Conservation (phyloP, 1,284 basidiomycete species). For the Marasmius oreades region DNA sequence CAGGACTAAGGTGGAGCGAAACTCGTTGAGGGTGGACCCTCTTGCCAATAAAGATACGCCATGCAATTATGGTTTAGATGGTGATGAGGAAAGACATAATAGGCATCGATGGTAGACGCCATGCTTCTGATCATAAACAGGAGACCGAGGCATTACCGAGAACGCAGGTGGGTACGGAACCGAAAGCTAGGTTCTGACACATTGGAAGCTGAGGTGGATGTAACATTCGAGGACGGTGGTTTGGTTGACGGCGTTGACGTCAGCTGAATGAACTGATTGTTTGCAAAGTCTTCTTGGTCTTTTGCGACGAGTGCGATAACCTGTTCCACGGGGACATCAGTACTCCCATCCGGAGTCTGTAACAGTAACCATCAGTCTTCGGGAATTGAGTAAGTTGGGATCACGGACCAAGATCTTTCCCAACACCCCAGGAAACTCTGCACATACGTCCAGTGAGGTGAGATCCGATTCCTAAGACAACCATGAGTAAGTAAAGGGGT, state of each 20-base stretch:
- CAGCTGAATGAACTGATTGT: not conserved
- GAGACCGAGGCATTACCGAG: no score
- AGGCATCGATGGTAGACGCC: no score
- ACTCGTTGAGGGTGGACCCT: no score
- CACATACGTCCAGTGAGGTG: conserved; percentile 7
- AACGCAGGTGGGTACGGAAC: no score
- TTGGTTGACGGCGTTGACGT: not conserved
- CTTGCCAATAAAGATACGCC: no score
- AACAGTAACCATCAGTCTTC: not conserved
- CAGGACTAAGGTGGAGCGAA: no score
- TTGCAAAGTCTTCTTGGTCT: not conserved
- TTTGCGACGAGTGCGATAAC: conserved; percentile 12
- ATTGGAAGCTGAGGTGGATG: no score
- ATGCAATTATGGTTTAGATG: no score
- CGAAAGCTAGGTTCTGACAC: no score
- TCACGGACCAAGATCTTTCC: conserved; percentile 11
- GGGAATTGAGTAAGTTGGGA: not conserved
- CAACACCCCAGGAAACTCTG: conserved; percentile 9
- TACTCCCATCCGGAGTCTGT: conserved; percentile 11
- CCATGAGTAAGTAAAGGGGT: not conserved
- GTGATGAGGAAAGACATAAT: no score
- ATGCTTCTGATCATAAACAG: no score
- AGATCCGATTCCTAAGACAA: conserved; percentile 12
- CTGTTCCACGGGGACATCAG: conserved; percentile 12
- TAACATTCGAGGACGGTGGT: no score